These are phyloP conservation scores for Cyberlindnera xylosilytica DNA, from an alignment of 805 yeast species.

Conservation along the genomic window DNA sequence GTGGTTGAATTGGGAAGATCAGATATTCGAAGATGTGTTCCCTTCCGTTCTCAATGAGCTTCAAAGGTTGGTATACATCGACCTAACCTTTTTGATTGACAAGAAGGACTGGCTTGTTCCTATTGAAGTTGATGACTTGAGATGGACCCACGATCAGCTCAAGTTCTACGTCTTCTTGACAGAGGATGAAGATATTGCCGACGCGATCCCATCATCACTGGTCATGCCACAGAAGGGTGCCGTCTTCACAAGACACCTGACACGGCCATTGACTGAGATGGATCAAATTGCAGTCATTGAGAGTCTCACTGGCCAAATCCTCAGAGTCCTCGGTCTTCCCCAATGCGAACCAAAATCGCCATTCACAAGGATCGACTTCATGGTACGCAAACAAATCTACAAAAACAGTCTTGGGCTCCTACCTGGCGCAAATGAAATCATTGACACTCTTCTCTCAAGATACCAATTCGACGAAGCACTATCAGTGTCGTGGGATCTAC, in stretches of 20 bases:
- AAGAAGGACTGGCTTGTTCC: neutral
- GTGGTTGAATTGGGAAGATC: slow-evolving; percentile 14
- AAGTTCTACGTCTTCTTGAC: slow-evolving; percentile 2
- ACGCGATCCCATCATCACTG: neutral
- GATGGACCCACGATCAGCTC: slow-evolving; percentile 5
- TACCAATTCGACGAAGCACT: slow-evolving; percentile 11
- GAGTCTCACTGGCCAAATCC: slow-evolving; percentile 9
- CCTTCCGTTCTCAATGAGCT: slow-evolving; percentile 11
- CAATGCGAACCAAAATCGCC: slow-evolving; percentile 15
- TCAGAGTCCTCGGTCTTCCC: slow-evolving; percentile 12
- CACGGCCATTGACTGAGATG: slow-evolving; percentile 10
- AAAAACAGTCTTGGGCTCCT: slow-evolving; percentile 6
- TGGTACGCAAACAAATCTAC: slow-evolving; percentile 15
- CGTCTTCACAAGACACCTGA: neutral
- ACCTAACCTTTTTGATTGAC: slow-evolving; percentile 4
- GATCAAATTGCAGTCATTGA: slow-evolving; percentile 16
- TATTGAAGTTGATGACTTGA: neutral
- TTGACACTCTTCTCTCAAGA: neutral
- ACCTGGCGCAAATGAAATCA: neutral
- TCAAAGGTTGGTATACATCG: slow-evolving; percentile 1
- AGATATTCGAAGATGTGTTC: slow-evolving; percentile 9
- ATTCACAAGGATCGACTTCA: slow-evolving; percentile 14
- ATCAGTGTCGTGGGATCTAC: slow-evolving; percentile 4
- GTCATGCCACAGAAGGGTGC: slow-evolving; percentile 4
- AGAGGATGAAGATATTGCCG: neutral